Base-by-base conservation (phyloP, 768 basidiomycete genomes). In the Lanmaoa pseudosensibilis region DNA sequence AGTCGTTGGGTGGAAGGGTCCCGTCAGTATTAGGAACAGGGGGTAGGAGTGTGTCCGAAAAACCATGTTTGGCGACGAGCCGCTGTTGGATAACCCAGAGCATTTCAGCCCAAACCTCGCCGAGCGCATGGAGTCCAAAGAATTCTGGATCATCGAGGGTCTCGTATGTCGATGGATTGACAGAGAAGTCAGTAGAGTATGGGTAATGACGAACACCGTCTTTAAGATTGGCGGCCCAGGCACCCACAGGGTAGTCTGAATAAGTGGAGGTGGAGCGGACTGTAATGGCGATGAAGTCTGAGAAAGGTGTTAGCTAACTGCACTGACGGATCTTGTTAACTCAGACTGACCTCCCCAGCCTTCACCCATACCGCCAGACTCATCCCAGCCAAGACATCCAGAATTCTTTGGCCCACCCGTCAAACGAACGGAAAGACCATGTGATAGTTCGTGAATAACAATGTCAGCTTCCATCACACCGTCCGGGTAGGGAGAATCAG, bases 391-490 rank as follows among this genome's bases (percentile, higher is more conserved):
- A 54, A 98, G 85, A 70, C 95, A 97, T 3, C 90, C 91, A 32
- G 92, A 94, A 75, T 96, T 92, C 52, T 83, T 80, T 0, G 94
- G 94, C 3, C 96, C 96, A 71, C 96, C 96, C 9, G 96, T 98
- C 58, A 98, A 72, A 65, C 96, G 89, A 3, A 93, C 98, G 68
- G 90, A 93, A 48, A 98, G 76, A 57, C 96, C 96, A 71, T 99
- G 96, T 49, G 81, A 76, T 60, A 90, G 68, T 72, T 95, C 92
- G 72, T 94, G 93, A 55, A 98, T 94, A 61, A 97, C 94, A 55
- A 99, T 98, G 36, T 95, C 96, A 39, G 93, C 92, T 73, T 99
- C 96, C 38, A 98, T 79, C 64, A 97, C 94, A 27, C 96, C 96
- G 65, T 99, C 96, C 19, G 94, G 80, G 77, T 88, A 98, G 3